Evolutionary conservation across 768 basidiomycete species (phyloP).

Genomic region (Lactarius akahatsu): DNA sequence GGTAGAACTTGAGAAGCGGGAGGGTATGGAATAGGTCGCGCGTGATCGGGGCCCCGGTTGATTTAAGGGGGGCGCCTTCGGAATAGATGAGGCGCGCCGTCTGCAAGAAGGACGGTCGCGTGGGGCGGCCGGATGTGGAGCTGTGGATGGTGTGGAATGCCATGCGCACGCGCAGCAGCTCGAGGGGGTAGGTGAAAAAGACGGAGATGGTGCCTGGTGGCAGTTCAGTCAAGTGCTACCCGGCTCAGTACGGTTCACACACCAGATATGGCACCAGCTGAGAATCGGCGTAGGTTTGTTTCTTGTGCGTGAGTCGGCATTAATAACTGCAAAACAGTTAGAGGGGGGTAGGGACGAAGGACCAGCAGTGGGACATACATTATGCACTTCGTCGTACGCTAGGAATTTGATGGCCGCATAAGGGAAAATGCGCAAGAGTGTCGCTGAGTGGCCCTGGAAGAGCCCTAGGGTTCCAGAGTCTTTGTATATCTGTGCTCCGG

Average conservation of each 20-base stretch:
- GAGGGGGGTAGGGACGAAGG: neutral
- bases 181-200: constrained; percentile 91
- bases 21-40: constrained; percentile 52
- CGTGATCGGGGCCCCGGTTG: constrained; percentile 31
- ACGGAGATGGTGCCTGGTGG: constrained; percentile 77
- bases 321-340: constrained; percentile 52
- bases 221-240: neutral
- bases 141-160: constrained; percentile 69
- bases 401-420: constrained; percentile 98
- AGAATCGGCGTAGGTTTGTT: constrained; percentile 75
- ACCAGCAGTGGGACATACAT: constrained; percentile 46
- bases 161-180: constrained; percentile 93
- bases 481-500: constrained; percentile 68
- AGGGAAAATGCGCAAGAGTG: constrained; percentile 90
- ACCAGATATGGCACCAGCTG: constrained; percentile 90
- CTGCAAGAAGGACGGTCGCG: constrained; percentile 49
- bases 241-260: constrained; percentile 28
- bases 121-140: constrained; percentile 16
- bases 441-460: constrained; percentile 95
- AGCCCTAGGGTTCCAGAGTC: constrained; percentile 74
- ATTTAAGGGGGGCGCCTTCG: constrained; percentile 48
- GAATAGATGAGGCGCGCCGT: constrained; percentile 67
- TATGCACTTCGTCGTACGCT: constrained; percentile 87
- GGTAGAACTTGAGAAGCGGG: constrained; percentile 88
- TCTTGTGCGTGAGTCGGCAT: constrained; percentile 83